phyloP scores from a whole-genome alignment of 192 early-diverging fungal genomes.

The Backusella psychrophila region DNA sequence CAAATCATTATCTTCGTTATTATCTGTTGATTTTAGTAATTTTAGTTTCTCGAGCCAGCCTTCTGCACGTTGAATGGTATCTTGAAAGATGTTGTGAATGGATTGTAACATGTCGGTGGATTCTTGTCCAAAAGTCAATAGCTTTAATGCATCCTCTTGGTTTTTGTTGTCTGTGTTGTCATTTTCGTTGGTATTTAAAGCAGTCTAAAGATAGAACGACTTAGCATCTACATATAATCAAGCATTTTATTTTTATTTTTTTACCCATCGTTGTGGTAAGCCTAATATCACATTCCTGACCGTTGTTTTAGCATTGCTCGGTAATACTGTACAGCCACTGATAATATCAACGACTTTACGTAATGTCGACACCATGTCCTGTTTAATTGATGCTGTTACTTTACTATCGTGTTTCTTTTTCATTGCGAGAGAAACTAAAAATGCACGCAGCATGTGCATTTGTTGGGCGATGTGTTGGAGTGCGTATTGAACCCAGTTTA shows the following conservation, averaged over 20 bases:
- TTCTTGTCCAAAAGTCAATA: constrained; percentile 70
- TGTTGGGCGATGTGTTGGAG: constrained; percentile 68
- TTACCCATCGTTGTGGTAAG: constrained; percentile 75
- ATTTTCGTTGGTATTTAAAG: not conserved
- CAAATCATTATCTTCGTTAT: not conserved
- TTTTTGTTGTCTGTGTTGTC: not conserved
- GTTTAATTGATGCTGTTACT: constrained; percentile 57
- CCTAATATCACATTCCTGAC: constrained; percentile 85
- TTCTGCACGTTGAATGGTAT: constrained; percentile 67
- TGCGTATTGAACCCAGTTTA: constrained; percentile 85
- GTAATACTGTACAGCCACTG: constrained; percentile 79
- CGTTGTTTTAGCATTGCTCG: constrained; percentile 72
- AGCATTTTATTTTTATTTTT: not conserved
- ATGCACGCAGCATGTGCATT: constrained; percentile 57
- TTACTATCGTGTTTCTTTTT: not conserved
- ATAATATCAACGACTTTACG: constrained; percentile 85
- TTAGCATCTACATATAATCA: not conserved
- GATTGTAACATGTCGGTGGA: constrained; percentile 64
- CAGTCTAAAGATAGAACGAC: not conserved
- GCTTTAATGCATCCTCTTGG: constrained; percentile 54
- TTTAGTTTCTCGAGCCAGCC: constrained; percentile 42
- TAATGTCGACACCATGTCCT: constrained; percentile 83
- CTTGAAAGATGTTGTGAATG: constrained; percentile 61
- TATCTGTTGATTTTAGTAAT: not conserved
- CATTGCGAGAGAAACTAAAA: constrained; percentile 50